A percentile compares a stretch with the other conserved stretches of the same genome.
Evolutionary conservation across 306 rosid genomes (phyloP).

Genomic region (Cucurbita ficifolia): DNA sequence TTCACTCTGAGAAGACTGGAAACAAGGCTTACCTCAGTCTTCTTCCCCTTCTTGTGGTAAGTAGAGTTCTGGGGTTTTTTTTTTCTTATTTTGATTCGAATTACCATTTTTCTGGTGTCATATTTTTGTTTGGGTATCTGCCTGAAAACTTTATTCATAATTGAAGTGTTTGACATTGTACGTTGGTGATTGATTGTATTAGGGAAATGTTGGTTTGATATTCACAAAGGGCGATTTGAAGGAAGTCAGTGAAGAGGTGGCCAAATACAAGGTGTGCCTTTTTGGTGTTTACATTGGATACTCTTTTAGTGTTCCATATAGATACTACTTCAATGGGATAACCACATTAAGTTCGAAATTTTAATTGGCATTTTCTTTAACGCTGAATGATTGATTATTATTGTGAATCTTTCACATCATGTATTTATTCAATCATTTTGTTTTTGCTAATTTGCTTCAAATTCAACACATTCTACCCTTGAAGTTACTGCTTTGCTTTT

Average conservation of each 20-base stretch:
- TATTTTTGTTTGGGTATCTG: background rate
- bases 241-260: slow-evolving; percentile 90
- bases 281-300: background rate
- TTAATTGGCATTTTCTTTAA: too few species aligned
- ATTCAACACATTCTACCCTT: background rate
- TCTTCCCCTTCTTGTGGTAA: slow-evolving; percentile 66
- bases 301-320: background rate
- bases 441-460: background rate
- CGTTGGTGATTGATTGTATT: background rate
- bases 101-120: background rate
- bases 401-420: background rate
- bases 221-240: slow-evolving; percentile 91
- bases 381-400: too few species aligned
- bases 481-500: background rate
- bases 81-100: background rate
- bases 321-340: background rate
- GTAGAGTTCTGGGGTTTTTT: background rate
- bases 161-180: too few species aligned
- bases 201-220: slow-evolving; percentile 87
- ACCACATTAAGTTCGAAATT: background rate
- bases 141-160: background rate
- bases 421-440: background rate
- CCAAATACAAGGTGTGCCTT: slow-evolving; percentile 68
- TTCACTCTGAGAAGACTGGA: slow-evolving; percentile 60
- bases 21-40: slow-evolving; percentile 49